Evolutionary conservation across 2,329 filamentous ascomycete species (phyloP).

Genomic region (Aspergillus transmontanensis): DNA sequence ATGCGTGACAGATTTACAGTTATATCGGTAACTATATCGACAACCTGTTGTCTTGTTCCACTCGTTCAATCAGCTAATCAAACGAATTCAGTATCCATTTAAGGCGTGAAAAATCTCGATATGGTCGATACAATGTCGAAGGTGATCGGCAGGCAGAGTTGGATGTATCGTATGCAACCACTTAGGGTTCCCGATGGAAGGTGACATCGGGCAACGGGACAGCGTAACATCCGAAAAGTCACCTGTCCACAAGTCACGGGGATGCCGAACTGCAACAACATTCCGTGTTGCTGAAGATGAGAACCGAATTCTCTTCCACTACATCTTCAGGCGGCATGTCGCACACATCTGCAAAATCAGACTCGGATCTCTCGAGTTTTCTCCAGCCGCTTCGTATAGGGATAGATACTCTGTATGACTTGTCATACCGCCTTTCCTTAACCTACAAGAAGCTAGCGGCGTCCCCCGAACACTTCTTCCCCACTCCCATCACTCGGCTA

Average conservation of each 20-base stretch:
- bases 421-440: constrained; percentile 40
- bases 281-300: background rate
- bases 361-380: constrained; percentile 17
- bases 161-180: background rate
- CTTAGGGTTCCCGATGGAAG: background rate
- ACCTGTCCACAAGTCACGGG: background rate
- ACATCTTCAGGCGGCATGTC: background rate
- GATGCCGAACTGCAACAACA: background rate
- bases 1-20: too few relatives aligned
- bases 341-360: background rate
- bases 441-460: constrained; percentile 41
- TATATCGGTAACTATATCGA: background rate
- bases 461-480: constrained; percentile 45
- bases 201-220: background rate
- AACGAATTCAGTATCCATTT: background rate
- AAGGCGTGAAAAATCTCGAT: background rate
- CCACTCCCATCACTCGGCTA: constrained; percentile 43
- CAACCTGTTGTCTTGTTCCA: background rate
- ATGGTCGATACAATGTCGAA: background rate
- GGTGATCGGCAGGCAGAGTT: background rate
- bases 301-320: background rate
- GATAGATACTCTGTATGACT: constrained; percentile 33
- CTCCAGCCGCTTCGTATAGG: constrained; percentile 34
- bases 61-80: background rate
- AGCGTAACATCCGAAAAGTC: background rate